These are phyloP conservation scores for Acanthamoeba culbertsoni DNA, from an alignment of 208 protist genomes.

Conservation along the genomic window DNA sequence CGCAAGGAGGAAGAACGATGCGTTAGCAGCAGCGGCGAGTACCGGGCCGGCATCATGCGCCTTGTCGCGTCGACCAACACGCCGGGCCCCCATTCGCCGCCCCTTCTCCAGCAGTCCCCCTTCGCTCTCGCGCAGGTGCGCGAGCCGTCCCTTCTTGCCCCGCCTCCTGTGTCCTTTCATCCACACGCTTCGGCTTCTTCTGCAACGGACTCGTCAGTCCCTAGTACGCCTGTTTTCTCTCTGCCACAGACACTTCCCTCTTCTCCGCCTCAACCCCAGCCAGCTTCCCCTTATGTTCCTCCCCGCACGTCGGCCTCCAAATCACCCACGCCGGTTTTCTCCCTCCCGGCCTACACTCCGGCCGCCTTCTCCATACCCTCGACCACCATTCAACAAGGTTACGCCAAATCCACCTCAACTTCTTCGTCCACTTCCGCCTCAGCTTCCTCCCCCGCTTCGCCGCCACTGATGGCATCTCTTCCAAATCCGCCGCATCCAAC, in stretches of 20 bases:
- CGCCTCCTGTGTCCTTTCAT: neutral
- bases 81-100: neutral
- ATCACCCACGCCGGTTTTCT: neutral
- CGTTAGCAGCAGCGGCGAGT: neutral
- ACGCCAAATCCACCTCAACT: neutral
- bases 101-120: neutral
- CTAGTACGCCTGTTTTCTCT: neutral
- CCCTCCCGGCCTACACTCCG: neutral
- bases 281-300: neutral
- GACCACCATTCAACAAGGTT: neutral
- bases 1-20: neutral
- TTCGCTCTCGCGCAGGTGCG: neutral
- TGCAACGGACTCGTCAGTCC: neutral
- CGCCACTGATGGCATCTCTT: neutral
- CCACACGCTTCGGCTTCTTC: neutral
- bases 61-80: slow-evolving; percentile 8
- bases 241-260: neutral
- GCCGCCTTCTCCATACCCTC: neutral
- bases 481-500: neutral
- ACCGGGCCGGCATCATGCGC: neutral
- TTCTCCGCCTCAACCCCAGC: neutral
- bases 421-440: neutral
- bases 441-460: too few species aligned
- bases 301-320: too few species aligned
- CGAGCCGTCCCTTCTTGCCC: neutral